A percentile compares a stretch with the other conserved stretches of the same genome.
phyloP scores from a whole-genome alignment of 495 filamentous ascomycete genomes.

The Xylona heveae region DNA sequence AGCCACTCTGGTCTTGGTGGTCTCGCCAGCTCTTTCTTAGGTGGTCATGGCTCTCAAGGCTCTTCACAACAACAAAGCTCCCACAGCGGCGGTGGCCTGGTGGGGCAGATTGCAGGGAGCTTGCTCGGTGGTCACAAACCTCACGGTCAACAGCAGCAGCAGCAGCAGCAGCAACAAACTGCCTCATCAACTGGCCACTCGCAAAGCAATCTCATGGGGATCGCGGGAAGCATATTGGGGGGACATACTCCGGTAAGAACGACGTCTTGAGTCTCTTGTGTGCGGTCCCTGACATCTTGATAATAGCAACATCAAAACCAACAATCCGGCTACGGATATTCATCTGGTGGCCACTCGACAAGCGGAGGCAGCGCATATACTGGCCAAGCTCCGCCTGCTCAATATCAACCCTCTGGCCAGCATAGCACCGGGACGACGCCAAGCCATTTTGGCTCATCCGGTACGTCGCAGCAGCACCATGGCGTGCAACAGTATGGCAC shows the following conservation, averaged over 20 bases:
- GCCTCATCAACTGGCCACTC: slow-evolving; percentile 10
- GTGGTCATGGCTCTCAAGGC: slow-evolving; percentile 13
- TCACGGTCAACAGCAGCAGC: slow-evolving; percentile 12
- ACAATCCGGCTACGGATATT: slow-evolving; percentile 15
- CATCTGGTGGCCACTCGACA: slow-evolving; percentile 9
- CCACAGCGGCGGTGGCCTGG: slow-evolving; percentile 9
- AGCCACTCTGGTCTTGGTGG: slow-evolving; percentile 14
- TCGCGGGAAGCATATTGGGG: slow-evolving; percentile 10
- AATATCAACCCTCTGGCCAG: slow-evolving; percentile 15
- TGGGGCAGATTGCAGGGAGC: slow-evolving; percentile 16
- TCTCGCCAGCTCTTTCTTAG: slow-evolving; percentile 18
- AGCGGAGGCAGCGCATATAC: slow-evolving; percentile 13
- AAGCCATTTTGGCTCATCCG: slow-evolving; percentile 6
- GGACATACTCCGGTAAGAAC: too few relatives aligned
- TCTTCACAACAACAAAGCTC: slow-evolving; percentile 9
- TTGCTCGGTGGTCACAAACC: slow-evolving; percentile 15
- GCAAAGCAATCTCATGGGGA: slow-evolving; percentile 7
- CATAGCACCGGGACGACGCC: too few relatives aligned
- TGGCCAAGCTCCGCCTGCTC: slow-evolving; percentile 17
- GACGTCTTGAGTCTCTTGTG: too few relatives aligned
- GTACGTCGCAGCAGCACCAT: slow-evolving; percentile 1
- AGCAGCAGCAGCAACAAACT: slow-evolving; percentile 9
- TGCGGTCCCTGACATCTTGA: too few relatives aligned
- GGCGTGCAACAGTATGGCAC: slow-evolving; percentile 1
- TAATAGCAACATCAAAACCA: too few relatives aligned